Evolutionary conservation across 2,329 filamentous ascomycete genomes (phyloP).

Genomic region (Fusarium sublunatum): DNA sequence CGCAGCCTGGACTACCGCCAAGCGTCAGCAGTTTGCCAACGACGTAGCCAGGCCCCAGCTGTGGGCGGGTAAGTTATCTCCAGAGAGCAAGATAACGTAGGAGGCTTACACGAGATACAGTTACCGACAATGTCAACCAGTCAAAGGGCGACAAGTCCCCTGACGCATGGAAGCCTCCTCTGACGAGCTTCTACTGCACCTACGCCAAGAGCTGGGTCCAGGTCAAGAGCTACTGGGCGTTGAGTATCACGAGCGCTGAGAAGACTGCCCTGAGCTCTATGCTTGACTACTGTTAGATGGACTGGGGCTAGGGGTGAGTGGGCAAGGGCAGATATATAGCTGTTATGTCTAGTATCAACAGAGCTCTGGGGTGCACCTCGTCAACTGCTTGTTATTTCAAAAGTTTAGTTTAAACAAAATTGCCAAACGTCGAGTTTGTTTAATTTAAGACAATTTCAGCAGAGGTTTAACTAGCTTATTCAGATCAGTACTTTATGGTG

Average conservation of each 20-base stretch:
- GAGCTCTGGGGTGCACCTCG: no score
- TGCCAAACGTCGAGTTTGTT: no score
- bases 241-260: slow-evolving; percentile 78
- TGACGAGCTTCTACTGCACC: slow-evolving; percentile 77
- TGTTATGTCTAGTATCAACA: no score
- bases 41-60: slow-evolving; percentile 81
- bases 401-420: no score
- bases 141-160: slow-evolving; percentile 79
- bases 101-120: slow-evolving; percentile 46
- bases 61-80: slow-evolving; percentile 60
- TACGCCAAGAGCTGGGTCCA: slow-evolving; percentile 82
- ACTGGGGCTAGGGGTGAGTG: background rate
- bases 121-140: slow-evolving; percentile 81
- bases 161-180: slow-evolving; percentile 79
- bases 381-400: no score
- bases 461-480: no score
- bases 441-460: no score
- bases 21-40: slow-evolving; percentile 78
- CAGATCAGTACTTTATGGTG: no score
- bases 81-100: background rate
- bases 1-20: slow-evolving; percentile 74
- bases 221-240: slow-evolving; percentile 78
- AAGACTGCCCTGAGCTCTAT: slow-evolving; percentile 70
- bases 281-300: slow-evolving; percentile 48
- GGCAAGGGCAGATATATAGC: background rate